Evolutionary conservation across 345 rosid species (phyloP).

Genomic region (Raphanus raphanistrum): DNA sequence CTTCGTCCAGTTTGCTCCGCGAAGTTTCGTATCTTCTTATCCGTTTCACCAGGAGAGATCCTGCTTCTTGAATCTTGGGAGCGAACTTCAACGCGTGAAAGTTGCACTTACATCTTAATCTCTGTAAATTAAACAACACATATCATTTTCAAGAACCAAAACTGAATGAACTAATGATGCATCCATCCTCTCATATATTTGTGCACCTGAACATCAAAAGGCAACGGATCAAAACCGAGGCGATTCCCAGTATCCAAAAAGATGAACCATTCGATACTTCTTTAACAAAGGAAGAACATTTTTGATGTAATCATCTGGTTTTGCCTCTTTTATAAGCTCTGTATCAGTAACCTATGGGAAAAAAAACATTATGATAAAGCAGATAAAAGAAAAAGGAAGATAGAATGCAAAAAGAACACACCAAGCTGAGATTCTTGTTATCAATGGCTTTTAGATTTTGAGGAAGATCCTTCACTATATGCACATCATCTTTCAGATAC

Average conservation of each 20-base stretch:
- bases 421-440: constrained; percentile 68
- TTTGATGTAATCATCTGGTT: constrained; percentile 57
- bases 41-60: constrained; percentile 65
- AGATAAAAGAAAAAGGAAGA: not conserved
- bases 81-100: constrained; percentile 79
- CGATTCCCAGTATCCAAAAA: constrained; percentile 92
- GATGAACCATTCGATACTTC: constrained; percentile 66
- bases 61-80: constrained; percentile 70
- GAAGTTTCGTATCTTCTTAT: constrained; percentile 55
- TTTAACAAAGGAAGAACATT: constrained; percentile 61
- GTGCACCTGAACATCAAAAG: constrained; percentile 70
- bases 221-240: constrained; percentile 85
- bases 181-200: not conserved
- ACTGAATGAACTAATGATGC: not conserved
- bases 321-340: constrained; percentile 81
- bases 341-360: constrained; percentile 70
- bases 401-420: constrained; percentile 31
- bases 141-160: constrained; percentile 5
- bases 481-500: constrained; percentile 57
- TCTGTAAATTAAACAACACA: constrained; percentile 42
- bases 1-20: constrained; percentile 52
- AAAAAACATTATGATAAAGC: not conserved
- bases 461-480: constrained; percentile 80
- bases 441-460: constrained; percentile 53
- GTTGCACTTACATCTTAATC: constrained; percentile 89